Evolutionary conservation across 305 asterid species (phyloP).

Genomic region (Salvia sclarea): DNA sequence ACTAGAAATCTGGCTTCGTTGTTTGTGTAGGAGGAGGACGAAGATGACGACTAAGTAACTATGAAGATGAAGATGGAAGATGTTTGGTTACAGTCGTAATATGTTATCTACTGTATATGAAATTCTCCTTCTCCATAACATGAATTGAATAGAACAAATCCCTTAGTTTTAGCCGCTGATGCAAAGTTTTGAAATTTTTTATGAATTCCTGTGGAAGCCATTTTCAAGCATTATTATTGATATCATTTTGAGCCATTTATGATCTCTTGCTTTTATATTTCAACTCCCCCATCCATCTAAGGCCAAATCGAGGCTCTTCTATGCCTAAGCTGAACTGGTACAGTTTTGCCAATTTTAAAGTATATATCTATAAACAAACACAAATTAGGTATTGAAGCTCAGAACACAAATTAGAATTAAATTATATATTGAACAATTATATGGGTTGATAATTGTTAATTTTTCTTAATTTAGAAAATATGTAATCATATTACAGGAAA

Average conservation of each 20-base stretch:
- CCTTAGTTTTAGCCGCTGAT: constrained; percentile 2
- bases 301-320: neutral
- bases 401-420: no score
- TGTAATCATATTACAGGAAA: no score
- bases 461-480: no score
- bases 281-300: no score
- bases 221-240: neutral
- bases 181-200: neutral
- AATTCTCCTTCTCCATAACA: neutral
- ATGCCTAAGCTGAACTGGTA: no score
- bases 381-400: no score
- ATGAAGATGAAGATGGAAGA: constrained; percentile 5
- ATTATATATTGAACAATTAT: no score
- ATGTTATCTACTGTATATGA: constrained; percentile 6
- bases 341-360: no score
- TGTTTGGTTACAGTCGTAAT: neutral
- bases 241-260: no score
- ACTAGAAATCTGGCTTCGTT: neutral
- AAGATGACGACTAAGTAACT: neutral
- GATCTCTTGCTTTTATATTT: neutral
- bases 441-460: no score
- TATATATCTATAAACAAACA: no score
- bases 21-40: constrained; percentile 33
- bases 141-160: neutral
- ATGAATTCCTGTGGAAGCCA: neutral